phyloP scores from a whole-genome alignment of 139 green algal genomes.

The Chlorella sp. region DNA sequence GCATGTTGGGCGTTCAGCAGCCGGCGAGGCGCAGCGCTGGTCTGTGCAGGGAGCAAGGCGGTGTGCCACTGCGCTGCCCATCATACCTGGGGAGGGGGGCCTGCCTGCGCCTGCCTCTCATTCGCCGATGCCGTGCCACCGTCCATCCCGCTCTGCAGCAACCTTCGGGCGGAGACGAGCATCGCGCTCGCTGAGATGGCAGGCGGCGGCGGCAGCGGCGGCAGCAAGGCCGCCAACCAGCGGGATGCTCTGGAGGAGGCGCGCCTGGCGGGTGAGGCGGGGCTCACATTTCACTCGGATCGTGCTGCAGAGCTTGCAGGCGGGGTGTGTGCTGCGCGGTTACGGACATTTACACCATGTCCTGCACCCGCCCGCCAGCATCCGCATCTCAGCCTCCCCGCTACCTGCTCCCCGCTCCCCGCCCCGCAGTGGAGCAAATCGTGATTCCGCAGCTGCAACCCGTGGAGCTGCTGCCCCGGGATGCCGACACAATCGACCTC shows the following conservation, averaged over 20 bases:
- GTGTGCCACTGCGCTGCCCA: too few species aligned
- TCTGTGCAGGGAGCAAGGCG: too few species aligned
- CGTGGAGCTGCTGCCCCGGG: constrained; percentile 67
- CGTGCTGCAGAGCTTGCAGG: background rate
- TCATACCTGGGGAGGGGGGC: too few species aligned
- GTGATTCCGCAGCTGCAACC: constrained; percentile 57
- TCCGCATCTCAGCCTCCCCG: background rate
- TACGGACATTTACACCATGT: background rate
- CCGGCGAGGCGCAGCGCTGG: too few species aligned
- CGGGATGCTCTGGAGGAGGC: constrained; percentile 69
- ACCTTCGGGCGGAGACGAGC: constrained; percentile 12
- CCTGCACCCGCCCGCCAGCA: too few species aligned
- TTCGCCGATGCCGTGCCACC: too few species aligned
- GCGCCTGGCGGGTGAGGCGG: constrained; percentile 35
- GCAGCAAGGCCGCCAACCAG: constrained; percentile 8
- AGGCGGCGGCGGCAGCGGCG: background rate
- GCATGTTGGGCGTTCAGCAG: too few species aligned
- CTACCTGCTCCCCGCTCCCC: background rate
- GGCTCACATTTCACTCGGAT: background rate
- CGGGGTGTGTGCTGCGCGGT: background rate
- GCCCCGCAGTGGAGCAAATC: constrained; percentile 52
- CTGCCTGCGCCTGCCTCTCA: too few species aligned
- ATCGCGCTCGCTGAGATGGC: background rate
- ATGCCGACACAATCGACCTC: constrained; percentile 37
- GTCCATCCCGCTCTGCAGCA: background rate